Base-by-base conservation (phyloP, 2,329 filamentous ascomycete species). In the Aaosphaeria arxii region DNA sequence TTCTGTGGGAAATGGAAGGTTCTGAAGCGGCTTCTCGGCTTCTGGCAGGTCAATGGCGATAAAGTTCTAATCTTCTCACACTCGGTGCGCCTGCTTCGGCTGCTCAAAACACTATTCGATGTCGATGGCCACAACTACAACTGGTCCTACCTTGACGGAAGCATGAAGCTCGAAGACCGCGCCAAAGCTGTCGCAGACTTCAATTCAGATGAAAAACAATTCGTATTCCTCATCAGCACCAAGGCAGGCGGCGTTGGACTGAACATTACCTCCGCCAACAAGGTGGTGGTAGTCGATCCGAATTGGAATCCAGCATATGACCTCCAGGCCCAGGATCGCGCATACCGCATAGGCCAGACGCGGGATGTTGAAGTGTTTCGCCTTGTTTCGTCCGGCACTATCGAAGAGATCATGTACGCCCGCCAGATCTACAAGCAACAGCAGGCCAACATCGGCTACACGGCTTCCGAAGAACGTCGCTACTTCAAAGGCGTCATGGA, bases 381-480 rank as follows among this genome's bases (percentile, higher is more conserved):
- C 4, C 81, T 99, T 1, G 84, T 99, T 13, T 92, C 88, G 2
- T 85, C 89, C 1, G 94, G 94, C 1, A 97, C 94, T 0, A 90
- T 99, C 11, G 94, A 99, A 65, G 94, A 99, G 69, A 94, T 96
- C 46, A 90, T 97, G 6, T 99, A 99, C 61, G 94, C 92, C 0
- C 82, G 94, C 5, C 94, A 99, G 62, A 94, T 99, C 36, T 99
- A 99, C 78, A 99, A 99, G 70, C 94, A 99, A 65, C 94, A 99
- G 63, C 94, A 97, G 72, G 92, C 94, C 29, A 97, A 96, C 62
- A 97, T 99, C 49, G 94, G 89, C 1, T 97, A 99, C 70, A 95
- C 86, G 32, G 94, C 94, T 0, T 95, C 89, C 0, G 87, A 86
- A 5, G 94, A 99, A 70, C 85, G 94, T 4, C 84, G 94, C 1